Percentiles rank a stretch among this genome's conserved stretches.
Conservation (phyloP, 2,329 filamentous ascomycete genomes). For the Aspergillus neotritici region DNA sequence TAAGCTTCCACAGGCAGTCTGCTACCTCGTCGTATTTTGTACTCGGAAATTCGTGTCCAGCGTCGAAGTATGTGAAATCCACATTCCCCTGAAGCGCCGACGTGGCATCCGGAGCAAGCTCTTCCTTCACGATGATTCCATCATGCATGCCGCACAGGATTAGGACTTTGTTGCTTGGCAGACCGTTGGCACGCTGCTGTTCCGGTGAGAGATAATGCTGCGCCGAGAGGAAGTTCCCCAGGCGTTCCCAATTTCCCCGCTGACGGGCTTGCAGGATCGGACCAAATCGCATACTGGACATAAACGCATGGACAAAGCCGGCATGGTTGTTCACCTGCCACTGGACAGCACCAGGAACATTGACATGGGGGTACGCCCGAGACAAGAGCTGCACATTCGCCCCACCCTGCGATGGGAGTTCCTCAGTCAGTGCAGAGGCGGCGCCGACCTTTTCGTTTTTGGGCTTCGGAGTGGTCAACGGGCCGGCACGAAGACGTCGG, state of each 20-base stretch:
- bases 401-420: conserved; percentile 30
- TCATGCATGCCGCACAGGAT: conserved; percentile 63
- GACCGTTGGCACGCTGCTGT: conserved; percentile 25
- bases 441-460: conserved; percentile 32
- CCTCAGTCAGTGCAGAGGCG: conserved; percentile 39
- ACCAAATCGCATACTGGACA: conserved; percentile 63
- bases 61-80: conserved; percentile 52
- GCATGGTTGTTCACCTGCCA: conserved; percentile 65
- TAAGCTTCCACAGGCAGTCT: conserved; percentile 42
- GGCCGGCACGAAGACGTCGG: conserved; percentile 44
- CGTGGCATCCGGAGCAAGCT: conserved; percentile 58
- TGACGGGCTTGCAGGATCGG: conserved; percentile 59
- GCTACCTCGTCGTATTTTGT: conserved; percentile 56
- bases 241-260: conserved; percentile 55
- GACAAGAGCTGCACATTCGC: conserved; percentile 47
- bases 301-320: conserved; percentile 65
- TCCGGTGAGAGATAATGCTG: conserved; percentile 30
- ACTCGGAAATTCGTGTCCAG: conserved; percentile 66
- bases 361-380: conserved; percentile 47
- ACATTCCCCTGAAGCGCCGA: conserved; percentile 55
- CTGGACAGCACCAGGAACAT: conserved; percentile 57
- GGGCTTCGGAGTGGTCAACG: conserved; percentile 29
- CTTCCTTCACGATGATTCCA: conserved; percentile 59
- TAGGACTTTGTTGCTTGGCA: conserved; percentile 50
- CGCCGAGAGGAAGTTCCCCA: conserved; percentile 48